Conservation (phyloP, 1,284 basidiomycete species). For the Apiotrichum montevideense region DNA sequence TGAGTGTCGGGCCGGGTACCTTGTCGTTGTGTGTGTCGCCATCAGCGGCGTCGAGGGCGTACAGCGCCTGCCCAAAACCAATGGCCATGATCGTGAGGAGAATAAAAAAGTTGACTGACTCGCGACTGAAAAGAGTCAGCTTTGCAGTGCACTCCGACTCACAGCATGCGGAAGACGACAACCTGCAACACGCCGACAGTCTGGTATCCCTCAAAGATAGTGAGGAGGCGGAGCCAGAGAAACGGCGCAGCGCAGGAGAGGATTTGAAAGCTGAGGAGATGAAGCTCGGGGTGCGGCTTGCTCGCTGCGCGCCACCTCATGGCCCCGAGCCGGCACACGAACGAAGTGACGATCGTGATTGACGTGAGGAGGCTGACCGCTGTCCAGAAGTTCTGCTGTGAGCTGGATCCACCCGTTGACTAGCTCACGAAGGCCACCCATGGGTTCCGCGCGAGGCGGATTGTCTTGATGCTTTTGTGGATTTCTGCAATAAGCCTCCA, state of each 20-base stretch:
- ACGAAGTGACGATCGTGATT: constrained; percentile 63
- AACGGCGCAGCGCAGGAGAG: constrained; percentile 78
- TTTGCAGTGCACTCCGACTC: constrained; percentile 36
- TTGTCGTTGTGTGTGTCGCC: constrained; percentile 61
- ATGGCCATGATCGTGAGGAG: constrained; percentile 72
- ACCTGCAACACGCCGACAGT: constrained; percentile 47
- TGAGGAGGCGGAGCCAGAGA: constrained; percentile 61
- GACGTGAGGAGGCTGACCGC: constrained; percentile 66
- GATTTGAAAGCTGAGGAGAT: constrained; percentile 74
- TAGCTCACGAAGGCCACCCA: constrained; percentile 31
- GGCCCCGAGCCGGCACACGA: constrained; percentile 64
- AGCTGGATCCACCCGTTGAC: constrained; percentile 48
- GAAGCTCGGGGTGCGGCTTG: constrained; percentile 44
- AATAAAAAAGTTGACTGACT: constrained; percentile 85
- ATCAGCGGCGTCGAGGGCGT: constrained; percentile 85
- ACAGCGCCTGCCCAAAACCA: constrained; percentile 70
- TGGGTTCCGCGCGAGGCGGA: constrained; percentile 33
- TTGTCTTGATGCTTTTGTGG: constrained; percentile 54
- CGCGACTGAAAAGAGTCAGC: constrained; percentile 49
- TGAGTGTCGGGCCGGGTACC: constrained; percentile 50
- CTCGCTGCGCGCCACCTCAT: constrained; percentile 49
- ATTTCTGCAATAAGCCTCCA: constrained; percentile 20
- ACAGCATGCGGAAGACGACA: constrained; percentile 60
- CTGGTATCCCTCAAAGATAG: constrained; percentile 58
- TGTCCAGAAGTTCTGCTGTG: constrained; percentile 61